A percentile compares a stretch with the other conserved stretches of the same genome.
phyloP scores from a whole-genome alignment of 139 green algal genomes.

The Chlorella sp. region DNA sequence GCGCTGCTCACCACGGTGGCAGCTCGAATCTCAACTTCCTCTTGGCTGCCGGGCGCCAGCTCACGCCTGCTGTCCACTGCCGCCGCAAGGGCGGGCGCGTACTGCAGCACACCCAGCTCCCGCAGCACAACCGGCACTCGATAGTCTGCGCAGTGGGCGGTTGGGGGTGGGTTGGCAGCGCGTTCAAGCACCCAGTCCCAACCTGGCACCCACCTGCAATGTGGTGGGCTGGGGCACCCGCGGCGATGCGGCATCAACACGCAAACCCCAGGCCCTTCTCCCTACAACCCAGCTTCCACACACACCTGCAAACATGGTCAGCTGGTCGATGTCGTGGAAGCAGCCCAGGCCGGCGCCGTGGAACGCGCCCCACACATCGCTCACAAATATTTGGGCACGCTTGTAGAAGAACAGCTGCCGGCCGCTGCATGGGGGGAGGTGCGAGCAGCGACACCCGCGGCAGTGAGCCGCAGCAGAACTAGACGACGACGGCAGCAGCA shows the following conservation, averaged over 20 bases:
- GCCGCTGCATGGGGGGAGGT: slow-evolving; percentile 27
- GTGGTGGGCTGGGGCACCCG: not conserved
- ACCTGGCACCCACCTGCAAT: not conserved
- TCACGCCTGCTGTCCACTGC: slow-evolving; percentile 49
- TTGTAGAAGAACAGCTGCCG: slow-evolving; percentile 94
- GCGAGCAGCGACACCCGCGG: too few relatives aligned
- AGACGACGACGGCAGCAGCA: too few relatives aligned
- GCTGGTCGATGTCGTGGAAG: slow-evolving; percentile 80
- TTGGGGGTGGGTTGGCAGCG: not conserved
- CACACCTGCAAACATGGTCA: slow-evolving; percentile 93
- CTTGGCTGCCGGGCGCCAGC: slow-evolving; percentile 55
- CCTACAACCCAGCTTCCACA: not conserved
- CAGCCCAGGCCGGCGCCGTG: slow-evolving; percentile 69
- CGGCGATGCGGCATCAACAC: not conserved
- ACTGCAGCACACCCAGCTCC: slow-evolving; percentile 71
- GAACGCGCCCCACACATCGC: slow-evolving; percentile 90
- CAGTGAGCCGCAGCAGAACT: too few relatives aligned
- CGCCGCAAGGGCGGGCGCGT: slow-evolving; percentile 44
- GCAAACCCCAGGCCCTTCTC: not conserved
- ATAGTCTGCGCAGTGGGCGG: slow-evolving; percentile 64
- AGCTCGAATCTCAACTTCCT: slow-evolving; percentile 83
- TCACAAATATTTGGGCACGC: slow-evolving; percentile 95
- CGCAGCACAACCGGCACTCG: slow-evolving; percentile 77
- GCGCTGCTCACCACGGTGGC: slow-evolving; percentile 56
- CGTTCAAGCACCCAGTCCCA: too few relatives aligned